Evolutionary conservation across 2,329 filamentous ascomycete genomes (phyloP), one percentile per base, ranked within the genome.

Genomic region (Nemania bipapillata): DNA sequence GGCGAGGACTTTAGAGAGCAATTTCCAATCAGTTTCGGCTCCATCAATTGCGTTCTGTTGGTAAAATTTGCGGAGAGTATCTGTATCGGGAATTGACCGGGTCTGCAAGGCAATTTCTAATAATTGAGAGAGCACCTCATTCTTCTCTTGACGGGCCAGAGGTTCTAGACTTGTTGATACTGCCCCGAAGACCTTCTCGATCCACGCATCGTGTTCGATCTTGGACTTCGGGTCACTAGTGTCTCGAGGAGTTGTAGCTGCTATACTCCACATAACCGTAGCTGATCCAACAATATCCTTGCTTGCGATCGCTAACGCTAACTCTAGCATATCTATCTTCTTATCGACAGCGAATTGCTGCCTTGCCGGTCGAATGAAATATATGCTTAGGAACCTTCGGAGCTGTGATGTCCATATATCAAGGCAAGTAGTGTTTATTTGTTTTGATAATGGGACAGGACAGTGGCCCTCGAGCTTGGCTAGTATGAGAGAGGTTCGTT

Each of bases 311-410:
- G 80, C 77, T 1, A 86, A 78, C 1, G 84, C 81, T 26, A 77
- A 76, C 12, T 79, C 76, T 22, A 87, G 74, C 4, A 82, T 73
- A 26, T 82, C 81, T 47, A 84, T 76, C 28, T 81, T 80, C 45
- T 79, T 79, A 24, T 79, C 80, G 63, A 80, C 82, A 17, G 85
- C 70, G 65, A 85, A 89, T 0, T 79, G 77, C 1, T 83, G 80
- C 65, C 84, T 82, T 0, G 84, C 83, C 0, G 86, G 86, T 1
- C 86, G 80, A 53, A 88, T 82, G 63, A 89, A 78, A 71, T 83
- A 86, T 35, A 81, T 81, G 52, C 83, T 82, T 72, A 88, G 78
- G 56, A 89, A 86, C 2, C 76, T 80, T 57, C 83, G 81, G 1
- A 89, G 76, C 50, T 85, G 83, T 3, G 75, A 74, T 1, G 78